phyloP scores from a whole-genome alignment of 2,329 filamentous ascomycete genomes.

The Trichoderma sp. region DNA sequence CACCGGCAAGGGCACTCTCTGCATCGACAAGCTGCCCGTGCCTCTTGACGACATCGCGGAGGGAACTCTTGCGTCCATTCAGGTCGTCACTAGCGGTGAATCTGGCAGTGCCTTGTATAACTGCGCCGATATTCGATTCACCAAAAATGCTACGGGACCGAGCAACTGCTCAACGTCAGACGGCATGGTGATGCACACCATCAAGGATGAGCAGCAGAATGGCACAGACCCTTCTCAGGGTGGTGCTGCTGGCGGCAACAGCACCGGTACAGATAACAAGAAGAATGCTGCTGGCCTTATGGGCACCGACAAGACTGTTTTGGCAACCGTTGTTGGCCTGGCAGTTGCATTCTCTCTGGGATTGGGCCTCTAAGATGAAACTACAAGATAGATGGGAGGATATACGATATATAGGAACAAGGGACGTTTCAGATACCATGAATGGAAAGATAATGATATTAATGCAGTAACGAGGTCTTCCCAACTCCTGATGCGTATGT shows the following conservation, averaged over 20 bases:
- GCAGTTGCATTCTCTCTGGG: slow-evolving; percentile 38
- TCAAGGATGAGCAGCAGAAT: slow-evolving; percentile 29
- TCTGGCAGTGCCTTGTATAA: slow-evolving; percentile 64
- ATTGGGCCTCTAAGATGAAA: slow-evolving; percentile 32
- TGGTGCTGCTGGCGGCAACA: neutral
- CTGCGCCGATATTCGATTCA: slow-evolving; percentile 72
- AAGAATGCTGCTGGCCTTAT: slow-evolving; percentile 26
- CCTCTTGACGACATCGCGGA: slow-evolving; percentile 52
- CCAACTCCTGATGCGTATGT: slow-evolving; percentile 17
- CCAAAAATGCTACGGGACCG: slow-evolving; percentile 45
- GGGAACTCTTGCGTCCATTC: slow-evolving; percentile 62
- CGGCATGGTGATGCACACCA: slow-evolving; percentile 42
- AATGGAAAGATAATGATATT: slow-evolving; percentile 18
- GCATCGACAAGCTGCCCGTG: slow-evolving; percentile 57
- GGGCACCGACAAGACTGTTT: slow-evolving; percentile 27
- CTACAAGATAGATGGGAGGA: neutral
- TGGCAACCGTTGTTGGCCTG: slow-evolving; percentile 39
- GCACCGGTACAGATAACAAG: slow-evolving; percentile 20
- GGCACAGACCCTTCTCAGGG: neutral
- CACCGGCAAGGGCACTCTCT: slow-evolving; percentile 62
- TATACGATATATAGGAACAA: neutral
- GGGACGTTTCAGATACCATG: neutral
- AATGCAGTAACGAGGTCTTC: slow-evolving; percentile 4
- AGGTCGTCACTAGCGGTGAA: slow-evolving; percentile 63
- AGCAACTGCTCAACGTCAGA: slow-evolving; percentile 32